Percentiles rank a stretch among this genome's conserved stretches.
phyloP scores from a whole-genome alignment of 306 rosid genomes.

The Mimosa bimucronata region DNA sequence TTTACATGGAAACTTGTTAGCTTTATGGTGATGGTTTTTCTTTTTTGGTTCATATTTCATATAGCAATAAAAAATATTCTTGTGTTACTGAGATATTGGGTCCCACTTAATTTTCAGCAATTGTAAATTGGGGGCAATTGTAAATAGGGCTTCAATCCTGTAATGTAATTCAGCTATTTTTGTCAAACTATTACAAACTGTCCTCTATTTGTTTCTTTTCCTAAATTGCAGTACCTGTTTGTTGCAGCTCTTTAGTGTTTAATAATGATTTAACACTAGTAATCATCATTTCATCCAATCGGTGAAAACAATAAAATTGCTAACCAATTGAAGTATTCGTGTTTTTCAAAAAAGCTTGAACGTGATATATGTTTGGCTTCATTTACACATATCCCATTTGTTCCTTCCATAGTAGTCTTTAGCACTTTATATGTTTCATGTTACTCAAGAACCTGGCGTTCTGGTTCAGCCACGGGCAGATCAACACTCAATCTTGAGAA shows the following conservation, averaged over 20 bases:
- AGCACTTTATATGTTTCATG: constrained; percentile 21
- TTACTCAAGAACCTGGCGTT: constrained; percentile 42
- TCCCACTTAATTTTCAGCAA: neutral
- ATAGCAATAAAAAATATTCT: neutral
- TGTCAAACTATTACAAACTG: neutral
- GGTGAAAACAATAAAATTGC: neutral
- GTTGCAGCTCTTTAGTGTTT: constrained; percentile 31
- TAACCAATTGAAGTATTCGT: constrained; percentile 13
- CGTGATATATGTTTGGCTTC: neutral
- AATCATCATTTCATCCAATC: constrained; percentile 4
- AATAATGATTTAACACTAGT: neutral
- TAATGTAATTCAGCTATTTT: neutral
- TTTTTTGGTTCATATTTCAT: neutral
- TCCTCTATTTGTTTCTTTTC: neutral
- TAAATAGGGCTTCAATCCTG: neutral
- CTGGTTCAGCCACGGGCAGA: constrained; percentile 84
- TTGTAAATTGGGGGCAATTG: neutral
- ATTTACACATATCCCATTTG: constrained; percentile 14
- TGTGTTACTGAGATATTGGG: neutral
- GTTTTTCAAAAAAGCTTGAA: constrained; percentile 5
- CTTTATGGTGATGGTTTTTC: neutral
- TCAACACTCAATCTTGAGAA: constrained; percentile 87
- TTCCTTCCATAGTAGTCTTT: constrained; percentile 30
- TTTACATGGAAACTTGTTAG: constrained; percentile 19
- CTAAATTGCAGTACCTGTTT: neutral